Conservation (phyloP, 1,139 yeast genomes). For the Zygosaccharomyces sapae region DNA sequence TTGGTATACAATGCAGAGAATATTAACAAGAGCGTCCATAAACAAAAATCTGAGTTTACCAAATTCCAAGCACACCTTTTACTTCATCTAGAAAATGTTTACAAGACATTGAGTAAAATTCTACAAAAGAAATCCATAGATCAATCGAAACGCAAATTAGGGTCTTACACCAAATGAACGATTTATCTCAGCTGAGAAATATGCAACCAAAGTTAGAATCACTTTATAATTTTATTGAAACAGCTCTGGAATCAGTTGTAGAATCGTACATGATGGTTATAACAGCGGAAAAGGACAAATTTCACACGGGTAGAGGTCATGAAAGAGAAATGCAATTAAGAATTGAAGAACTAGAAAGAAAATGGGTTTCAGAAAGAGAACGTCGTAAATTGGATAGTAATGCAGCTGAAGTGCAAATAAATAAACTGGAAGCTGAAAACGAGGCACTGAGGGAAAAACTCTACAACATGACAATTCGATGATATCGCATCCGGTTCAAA, state of each 20-base stretch:
- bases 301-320: constrained; percentile 20
- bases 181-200: constrained; percentile 33
- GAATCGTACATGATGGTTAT: constrained; percentile 52
- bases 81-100: constrained; percentile 42
- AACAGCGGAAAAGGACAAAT: constrained; percentile 25
- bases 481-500: not conserved
- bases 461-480: constrained; percentile 13
- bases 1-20: constrained; percentile 37
- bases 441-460: constrained; percentile 39
- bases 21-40: constrained; percentile 8
- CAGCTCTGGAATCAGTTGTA: constrained; percentile 56
- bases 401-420: constrained; percentile 50
- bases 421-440: constrained; percentile 56
- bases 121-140: constrained; percentile 56
- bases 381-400: constrained; percentile 57
- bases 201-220: constrained; percentile 50
- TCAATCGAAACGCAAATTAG: constrained; percentile 53
- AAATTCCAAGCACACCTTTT: constrained; percentile 29
- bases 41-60: constrained; percentile 17
- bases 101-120: constrained; percentile 49
- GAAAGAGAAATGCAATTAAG: constrained; percentile 42
- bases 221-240: constrained; percentile 52
- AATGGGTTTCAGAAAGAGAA: constrained; percentile 71
- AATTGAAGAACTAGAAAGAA: constrained; percentile 55
- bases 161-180: constrained; percentile 37